Evolutionary conservation across 2,329 filamentous ascomycete genomes (phyloP).

Genomic region (Rhexocercosporidium sp.): DNA sequence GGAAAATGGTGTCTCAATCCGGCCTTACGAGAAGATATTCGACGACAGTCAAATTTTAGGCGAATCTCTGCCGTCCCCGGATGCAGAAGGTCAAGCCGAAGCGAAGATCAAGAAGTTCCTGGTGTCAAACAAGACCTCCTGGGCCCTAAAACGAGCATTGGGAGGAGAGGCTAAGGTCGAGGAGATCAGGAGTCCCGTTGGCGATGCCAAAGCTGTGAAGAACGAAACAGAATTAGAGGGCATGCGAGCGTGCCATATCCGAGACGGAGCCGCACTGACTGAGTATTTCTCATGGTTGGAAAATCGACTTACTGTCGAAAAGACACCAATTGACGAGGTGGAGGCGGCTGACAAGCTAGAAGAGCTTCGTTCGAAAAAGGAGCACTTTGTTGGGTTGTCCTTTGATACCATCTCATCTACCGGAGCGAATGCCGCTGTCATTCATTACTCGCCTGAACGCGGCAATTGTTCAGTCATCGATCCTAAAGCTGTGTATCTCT

Average conservation of each 20-base stretch:
- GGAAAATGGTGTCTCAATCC: slow-evolving; percentile 71
- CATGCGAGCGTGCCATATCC: slow-evolving; percentile 92
- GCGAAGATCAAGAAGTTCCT: slow-evolving; percentile 67
- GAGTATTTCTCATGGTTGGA: slow-evolving; percentile 98
- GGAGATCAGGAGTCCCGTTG: slow-evolving; percentile 84
- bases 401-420: slow-evolving; percentile 97
- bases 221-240: slow-evolving; percentile 88
- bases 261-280: slow-evolving; percentile 88
- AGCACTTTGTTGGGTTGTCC: slow-evolving; percentile 86
- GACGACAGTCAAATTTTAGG: slow-evolving; percentile 73
- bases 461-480: slow-evolving; percentile 85
- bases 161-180: slow-evolving; percentile 87
- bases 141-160: slow-evolving; percentile 86
- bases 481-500: slow-evolving; percentile 85
- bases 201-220: slow-evolving; percentile 92
- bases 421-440: slow-evolving; percentile 82
- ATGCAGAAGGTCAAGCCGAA: slow-evolving; percentile 43
- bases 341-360: slow-evolving; percentile 92
- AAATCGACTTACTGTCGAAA: slow-evolving; percentile 78
- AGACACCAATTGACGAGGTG: slow-evolving; percentile 81
- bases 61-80: slow-evolving; percentile 46
- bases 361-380: slow-evolving; percentile 67
- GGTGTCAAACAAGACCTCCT: slow-evolving; percentile 88
- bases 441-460: slow-evolving; percentile 91
- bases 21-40: slow-evolving; percentile 84